Evolutionary conservation across 768 basidiomycete genomes (phyloP).

Genomic region (Suillus variegatus): DNA sequence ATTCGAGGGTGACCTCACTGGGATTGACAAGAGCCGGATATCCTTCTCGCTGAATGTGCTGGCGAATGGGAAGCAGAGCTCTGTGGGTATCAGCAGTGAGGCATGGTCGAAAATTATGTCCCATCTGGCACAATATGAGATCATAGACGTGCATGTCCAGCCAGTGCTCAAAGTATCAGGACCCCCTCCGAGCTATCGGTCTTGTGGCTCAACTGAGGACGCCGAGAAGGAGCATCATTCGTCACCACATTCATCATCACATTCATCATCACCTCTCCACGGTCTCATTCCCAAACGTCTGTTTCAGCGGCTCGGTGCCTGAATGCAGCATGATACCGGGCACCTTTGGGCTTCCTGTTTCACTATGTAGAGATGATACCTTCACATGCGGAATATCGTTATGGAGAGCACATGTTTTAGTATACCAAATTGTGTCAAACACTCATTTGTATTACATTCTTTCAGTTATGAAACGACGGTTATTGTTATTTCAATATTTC

Average conservation of each 20-base stretch:
- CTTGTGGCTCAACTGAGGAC: constrained; percentile 6
- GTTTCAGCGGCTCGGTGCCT: constrained; percentile 11
- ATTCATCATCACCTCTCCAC: not conserved
- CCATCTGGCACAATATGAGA: constrained; percentile 45
- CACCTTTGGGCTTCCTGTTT: not conserved
- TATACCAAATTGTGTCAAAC: not conserved
- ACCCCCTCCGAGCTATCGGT: constrained; percentile 42
- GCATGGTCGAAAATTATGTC: constrained; percentile 49
- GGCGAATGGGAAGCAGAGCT: constrained; percentile 32
- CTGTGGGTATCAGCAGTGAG: constrained; percentile 50
- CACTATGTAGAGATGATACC: not conserved
- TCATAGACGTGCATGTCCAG: constrained; percentile 46
- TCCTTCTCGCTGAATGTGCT: constrained; percentile 42
- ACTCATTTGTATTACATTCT: not conserved
- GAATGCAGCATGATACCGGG: not conserved
- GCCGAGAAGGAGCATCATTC: constrained; percentile 14
- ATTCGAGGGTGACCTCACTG: constrained; percentile 42
- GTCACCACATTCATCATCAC: not conserved
- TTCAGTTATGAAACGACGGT: not conserved
- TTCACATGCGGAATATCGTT: not conserved
- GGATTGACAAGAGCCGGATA: constrained; percentile 41
- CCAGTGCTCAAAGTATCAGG: constrained; percentile 33
- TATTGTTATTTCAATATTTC: not conserved
- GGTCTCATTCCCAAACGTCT: constrained; percentile 18
- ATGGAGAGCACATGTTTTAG: not conserved